phyloP scores from a whole-genome alignment of 2,329 filamentous ascomycete species.

The Calonectria henricotiae region DNA sequence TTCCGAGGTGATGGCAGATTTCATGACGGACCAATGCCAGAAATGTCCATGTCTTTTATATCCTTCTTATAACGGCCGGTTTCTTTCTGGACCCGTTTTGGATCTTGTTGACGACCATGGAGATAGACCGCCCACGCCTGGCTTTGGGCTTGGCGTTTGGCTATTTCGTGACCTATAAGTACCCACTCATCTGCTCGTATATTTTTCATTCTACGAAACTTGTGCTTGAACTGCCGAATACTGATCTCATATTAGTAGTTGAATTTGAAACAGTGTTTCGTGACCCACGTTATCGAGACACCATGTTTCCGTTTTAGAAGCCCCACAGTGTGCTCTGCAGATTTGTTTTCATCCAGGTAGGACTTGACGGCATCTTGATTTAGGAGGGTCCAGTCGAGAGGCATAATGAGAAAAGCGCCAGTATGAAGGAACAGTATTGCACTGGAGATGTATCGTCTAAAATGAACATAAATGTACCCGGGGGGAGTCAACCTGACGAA shows the following conservation, averaged over 20 bases:
- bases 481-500: not conserved
- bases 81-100: not conserved
- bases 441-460: not conserved
- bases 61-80: not conserved
- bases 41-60: not conserved
- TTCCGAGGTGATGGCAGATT: not conserved
- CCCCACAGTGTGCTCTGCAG: not conserved
- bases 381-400: not conserved
- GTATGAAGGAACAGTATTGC: not conserved
- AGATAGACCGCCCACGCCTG: not conserved
- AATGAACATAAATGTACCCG: not conserved
- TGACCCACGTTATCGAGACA: not conserved
- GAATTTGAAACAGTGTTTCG: not conserved
- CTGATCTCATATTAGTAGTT: not conserved
- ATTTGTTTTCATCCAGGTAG: not conserved
- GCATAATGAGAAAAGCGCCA: not conserved
- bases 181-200: constrained; percentile 4
- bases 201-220: not conserved
- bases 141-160: not conserved
- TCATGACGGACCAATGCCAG: not conserved
- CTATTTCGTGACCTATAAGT: not conserved
- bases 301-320: not conserved
- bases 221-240: constrained; percentile 10
- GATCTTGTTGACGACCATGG: not conserved
- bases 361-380: not conserved